Evolutionary conservation across 2,329 filamentous ascomycete species (phyloP), one percentile per base, ranked within the genome.

Genomic region (Ambrosiella cleistominuta): DNA sequence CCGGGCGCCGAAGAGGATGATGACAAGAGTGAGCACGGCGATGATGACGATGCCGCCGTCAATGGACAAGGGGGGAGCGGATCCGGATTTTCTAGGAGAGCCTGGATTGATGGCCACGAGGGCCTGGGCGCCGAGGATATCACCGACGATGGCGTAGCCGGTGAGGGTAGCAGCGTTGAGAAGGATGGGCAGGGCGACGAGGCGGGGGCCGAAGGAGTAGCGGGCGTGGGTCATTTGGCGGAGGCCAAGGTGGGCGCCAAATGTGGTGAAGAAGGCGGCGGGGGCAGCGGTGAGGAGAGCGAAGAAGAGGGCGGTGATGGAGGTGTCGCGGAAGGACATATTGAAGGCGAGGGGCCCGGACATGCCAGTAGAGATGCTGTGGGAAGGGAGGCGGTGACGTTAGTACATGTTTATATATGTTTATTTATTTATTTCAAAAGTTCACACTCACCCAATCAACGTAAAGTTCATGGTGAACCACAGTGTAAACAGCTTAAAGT

Each of bases 21-120:
- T 69, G 15, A 74, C 55, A 6, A 77, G 66, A 0, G 70, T 69
- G 3, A 74, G 63, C 3, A 77, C 58, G 1, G 69, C 70, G 44
- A 75, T 72, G 44, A 78, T 70, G 45, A 75, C 71, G 47, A 78
- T 76, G 7, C 75, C 74, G 6, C 74, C 70, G 1, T 70, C 70
- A 1, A 72, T 67, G 39, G 68, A 70, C 40, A 78, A 62, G 11
- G 64, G 64, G 0, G 68, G 67, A 15, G 27, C 27, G 27, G 27
- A 27, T 27, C 27, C 27, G 27, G 27, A 27, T 27, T 27, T 27
- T 2, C 27, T 3, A 27, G 27, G 27, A 27, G 3, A 27, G 27
- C 27, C 27, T 3, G 66, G 62, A 7, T 66, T 66, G 35, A 73
- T 68, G 1, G 71, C 70, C 0, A 68, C 67, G 1, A 74, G 65